These are phyloP conservation scores for Linanthus parryae DNA, from an alignment of 148 eudicot species.

Conservation along the genomic window DNA sequence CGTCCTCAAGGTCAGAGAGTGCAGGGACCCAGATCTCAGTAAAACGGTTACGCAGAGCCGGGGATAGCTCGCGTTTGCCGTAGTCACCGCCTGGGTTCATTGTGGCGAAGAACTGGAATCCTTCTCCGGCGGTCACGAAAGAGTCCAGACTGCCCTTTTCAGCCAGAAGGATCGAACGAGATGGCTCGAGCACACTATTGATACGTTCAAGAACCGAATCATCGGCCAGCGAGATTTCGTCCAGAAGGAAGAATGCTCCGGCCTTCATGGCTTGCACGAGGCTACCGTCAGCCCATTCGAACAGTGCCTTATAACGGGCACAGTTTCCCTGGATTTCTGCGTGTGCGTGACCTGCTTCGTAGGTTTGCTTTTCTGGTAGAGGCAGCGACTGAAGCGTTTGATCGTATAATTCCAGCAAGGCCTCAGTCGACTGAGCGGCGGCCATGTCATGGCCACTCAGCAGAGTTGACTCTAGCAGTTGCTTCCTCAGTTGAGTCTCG, in stretches of 20 bases:
- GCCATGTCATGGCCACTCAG: too few species aligned
- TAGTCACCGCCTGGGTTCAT: slow-evolving; percentile 99
- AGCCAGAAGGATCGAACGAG: too few species aligned
- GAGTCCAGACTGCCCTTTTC: slow-evolving; percentile 86
- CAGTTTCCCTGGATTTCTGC: too few species aligned
- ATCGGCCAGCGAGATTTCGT: slow-evolving; percentile 97
- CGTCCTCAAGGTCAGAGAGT: too few species aligned
- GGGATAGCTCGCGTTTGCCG: slow-evolving; percentile 94
- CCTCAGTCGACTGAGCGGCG: too few species aligned
- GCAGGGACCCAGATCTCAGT: slow-evolving; percentile 99
- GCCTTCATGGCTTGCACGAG: slow-evolving; percentile 91
- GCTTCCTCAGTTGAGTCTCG: too few species aligned
- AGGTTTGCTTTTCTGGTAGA: too few species aligned
- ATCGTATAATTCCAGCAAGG: too few species aligned
- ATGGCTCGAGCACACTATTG: slow-evolving; percentile 95
- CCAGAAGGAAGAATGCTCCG: slow-evolving; percentile 86
- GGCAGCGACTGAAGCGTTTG: too few species aligned
- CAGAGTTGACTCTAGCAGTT: too few species aligned
- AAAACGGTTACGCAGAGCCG: slow-evolving; percentile 96
- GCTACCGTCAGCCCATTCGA: slow-evolving; percentile 94
- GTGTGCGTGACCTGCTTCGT: too few species aligned
- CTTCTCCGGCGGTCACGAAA: slow-evolving; percentile 68
- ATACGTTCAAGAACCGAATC: slow-evolving; percentile 93
- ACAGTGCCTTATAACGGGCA: slow-evolving; percentile 73
- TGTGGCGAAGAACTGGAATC: slow-evolving; percentile 89